A percentile compares a stretch with the other conserved stretches of the same genome.
phyloP scores from a whole-genome alignment of 148 eudicot species.

The Spergularia bocconei region DNA sequence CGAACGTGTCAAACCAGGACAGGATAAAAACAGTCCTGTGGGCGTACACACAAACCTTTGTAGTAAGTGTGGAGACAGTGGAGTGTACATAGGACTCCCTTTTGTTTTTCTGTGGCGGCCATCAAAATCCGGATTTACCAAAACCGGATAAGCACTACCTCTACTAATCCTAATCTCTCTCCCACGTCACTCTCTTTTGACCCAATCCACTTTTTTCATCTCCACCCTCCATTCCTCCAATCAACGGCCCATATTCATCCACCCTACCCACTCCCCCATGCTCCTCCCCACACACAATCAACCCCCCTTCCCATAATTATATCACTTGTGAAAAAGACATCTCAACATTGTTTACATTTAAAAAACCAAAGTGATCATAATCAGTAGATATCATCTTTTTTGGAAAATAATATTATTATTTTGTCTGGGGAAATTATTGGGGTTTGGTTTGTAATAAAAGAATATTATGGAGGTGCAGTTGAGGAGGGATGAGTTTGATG shows the following conservation, averaged over 20 bases:
- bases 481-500: slow-evolving; percentile 19
- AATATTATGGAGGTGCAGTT: slow-evolving; percentile 24
- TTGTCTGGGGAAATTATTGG: too few species aligned
- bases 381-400: too few species aligned
- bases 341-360: too few species aligned
- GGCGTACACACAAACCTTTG: too few species aligned
- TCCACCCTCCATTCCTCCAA: too few species aligned
- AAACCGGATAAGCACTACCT: background rate
- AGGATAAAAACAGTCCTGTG: too few species aligned
- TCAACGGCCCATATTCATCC: background rate
- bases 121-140: slow-evolving; percentile 27
- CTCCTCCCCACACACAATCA: slow-evolving; percentile 1
- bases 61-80: too few species aligned
- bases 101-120: slow-evolving; percentile 22
- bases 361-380: too few species aligned
- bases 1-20: too few species aligned
- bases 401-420: too few species aligned
- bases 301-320: background rate
- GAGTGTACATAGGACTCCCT: too few species aligned
- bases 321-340: too few species aligned
- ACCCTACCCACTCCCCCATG: background rate
- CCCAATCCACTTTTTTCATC: background rate
- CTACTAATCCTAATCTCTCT: background rate
- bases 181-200: background rate
- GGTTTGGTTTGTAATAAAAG: background rate